Evolutionary conservation across 768 basidiomycete genomes (phyloP).

Genomic region (Podaxis sp.): DNA sequence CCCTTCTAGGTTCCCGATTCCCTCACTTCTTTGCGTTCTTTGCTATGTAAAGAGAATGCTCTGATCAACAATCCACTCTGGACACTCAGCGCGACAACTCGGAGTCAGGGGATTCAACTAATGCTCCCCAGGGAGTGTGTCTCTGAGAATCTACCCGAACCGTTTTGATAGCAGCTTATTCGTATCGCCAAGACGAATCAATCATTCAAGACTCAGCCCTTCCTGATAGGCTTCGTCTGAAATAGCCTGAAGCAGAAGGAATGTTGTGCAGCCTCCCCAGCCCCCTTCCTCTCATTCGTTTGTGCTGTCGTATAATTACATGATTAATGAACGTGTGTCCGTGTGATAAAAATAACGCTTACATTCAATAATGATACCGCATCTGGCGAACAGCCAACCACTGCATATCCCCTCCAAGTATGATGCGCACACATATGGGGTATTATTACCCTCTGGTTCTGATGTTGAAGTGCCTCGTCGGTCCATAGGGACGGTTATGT

Average conservation of each 20-base stretch:
- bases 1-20: not conserved
- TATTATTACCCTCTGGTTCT: not conserved
- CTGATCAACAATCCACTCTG: not conserved
- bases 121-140: no score
- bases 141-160: no score
- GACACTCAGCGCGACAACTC: not conserved
- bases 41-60: not conserved
- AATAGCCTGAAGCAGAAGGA: not conserved
- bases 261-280: no score
- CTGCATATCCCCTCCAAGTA: not conserved
- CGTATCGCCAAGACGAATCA: no score
- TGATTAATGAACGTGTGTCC: conserved; percentile 5
- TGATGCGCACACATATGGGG: not conserved
- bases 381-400: not conserved
- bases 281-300: not conserved
- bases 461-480: not conserved
- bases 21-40: not conserved
- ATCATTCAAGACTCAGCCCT: no score
- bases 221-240: no score
- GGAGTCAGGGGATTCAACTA: not conserved
- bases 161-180: no score
- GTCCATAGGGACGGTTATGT: not conserved
- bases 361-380: not conserved
- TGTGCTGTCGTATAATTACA: not conserved
- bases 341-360: not conserved